Base-by-base conservation (phyloP, 2,329 filamentous ascomycete genomes). In the Cyphellophora attinorum region DNA sequence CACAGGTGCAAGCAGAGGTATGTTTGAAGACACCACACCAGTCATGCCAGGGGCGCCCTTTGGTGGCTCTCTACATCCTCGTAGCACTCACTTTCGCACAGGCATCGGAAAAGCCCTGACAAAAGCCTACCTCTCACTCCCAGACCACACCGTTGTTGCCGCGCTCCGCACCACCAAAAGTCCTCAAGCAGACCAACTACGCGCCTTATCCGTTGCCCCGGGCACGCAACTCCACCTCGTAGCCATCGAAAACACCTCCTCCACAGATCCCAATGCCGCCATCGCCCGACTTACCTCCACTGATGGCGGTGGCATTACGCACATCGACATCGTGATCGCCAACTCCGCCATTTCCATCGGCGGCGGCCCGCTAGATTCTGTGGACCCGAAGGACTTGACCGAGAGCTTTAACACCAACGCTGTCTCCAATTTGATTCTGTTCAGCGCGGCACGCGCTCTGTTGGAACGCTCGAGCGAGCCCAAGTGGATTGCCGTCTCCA, bases 301-400 rank as follows among this genome's bases (percentile, higher is more conserved):
- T 29, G 27, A 29, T 11, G 27, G 11, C 13, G 27, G 11, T 13
- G 27, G 27, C 6, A 29, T 29, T 29, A 14, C 11, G 6, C 15
- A 29, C 15, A 29, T 29, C 15, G 27, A 29, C 27, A 29, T 29
- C 27, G 27, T 29, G 11, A 29, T 29, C 6, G 27, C 27, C 27
- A 29, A 29, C 13, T 29, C 27, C 8, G 27, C 27, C 27, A 14
- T 29, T 29, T 29, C 27, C 8, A 29, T 29, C 27, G 27, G 27
- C 13, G 27, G 27, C 27, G 27, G 27, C 6, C 27, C 27, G 11
- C 27, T 29, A 29, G 27, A 29, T 11, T 10, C 27, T 29, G 27
- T 29, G 11, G 27, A 29, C 27, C 27, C 15, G 11, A 8, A 29
- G 6, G 11, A 11, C 13, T 29, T 29, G 11, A 29, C 11, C 8